These are phyloP conservation scores for Floccularia luteovirens DNA, from an alignment of 768 basidiomycete species.

Conservation along the genomic window DNA sequence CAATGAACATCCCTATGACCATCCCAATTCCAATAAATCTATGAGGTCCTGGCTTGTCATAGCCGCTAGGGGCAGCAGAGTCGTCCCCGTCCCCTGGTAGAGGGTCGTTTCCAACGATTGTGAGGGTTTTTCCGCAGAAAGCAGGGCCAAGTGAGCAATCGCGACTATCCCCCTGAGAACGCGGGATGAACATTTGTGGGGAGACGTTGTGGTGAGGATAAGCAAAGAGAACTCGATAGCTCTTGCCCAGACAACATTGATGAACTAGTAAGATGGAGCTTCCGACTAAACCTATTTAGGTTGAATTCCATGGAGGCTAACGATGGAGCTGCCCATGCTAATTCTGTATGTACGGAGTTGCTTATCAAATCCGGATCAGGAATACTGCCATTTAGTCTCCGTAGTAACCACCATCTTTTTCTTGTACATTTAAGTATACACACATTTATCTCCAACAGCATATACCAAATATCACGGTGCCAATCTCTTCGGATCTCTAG, in stretches of 20 bases:
- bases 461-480: slow-evolving; percentile 61
- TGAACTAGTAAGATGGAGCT: slow-evolving; percentile 10
- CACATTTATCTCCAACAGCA: too few species aligned
- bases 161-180: slow-evolving; percentile 13
- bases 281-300: slow-evolving; percentile 14
- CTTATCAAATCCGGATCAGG: slow-evolving; percentile 19
- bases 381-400: too few species aligned
- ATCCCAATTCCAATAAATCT: slow-evolving; percentile 39
- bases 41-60: slow-evolving; percentile 23
- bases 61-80: slow-evolving; percentile 11
- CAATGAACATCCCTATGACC: slow-evolving; percentile 24
- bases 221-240: slow-evolving; percentile 2
- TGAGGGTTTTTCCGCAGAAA: slow-evolving; percentile 12
- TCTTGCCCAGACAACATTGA: not conserved
- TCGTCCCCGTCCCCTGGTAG: slow-evolving; percentile 12
- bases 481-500: slow-evolving; percentile 92
- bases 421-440: too few species aligned
- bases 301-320: slow-evolving; percentile 17
- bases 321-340: too few species aligned
- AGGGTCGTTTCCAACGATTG: slow-evolving; percentile 16
- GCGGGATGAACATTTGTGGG: slow-evolving; percentile 21
- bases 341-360: too few species aligned
- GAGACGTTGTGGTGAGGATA: slow-evolving; percentile 6
- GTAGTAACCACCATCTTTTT: too few species aligned
- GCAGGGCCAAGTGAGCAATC: slow-evolving; percentile 11